These are phyloP conservation scores for Hevea brasiliensis DNA, from an alignment of 345 rosid genomes.

Conservation along the genomic window DNA sequence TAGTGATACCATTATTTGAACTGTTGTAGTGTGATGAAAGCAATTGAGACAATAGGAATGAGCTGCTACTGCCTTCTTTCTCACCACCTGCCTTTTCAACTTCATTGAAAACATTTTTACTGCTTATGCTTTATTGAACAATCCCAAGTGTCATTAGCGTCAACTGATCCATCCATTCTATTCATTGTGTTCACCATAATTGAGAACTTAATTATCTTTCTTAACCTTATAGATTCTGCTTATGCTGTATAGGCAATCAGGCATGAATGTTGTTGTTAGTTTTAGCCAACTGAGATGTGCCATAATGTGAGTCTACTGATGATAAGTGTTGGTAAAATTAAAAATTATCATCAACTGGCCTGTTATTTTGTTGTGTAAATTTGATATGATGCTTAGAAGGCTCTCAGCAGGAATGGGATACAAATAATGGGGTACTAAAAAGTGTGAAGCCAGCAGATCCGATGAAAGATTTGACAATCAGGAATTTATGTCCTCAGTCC, in stretches of 20 bases:
- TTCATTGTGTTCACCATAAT: no score
- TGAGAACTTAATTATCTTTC: no score
- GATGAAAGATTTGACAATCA: conserved; percentile 63
- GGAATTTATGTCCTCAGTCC: conserved; percentile 83
- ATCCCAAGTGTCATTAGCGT: no score
- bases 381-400: conserved; percentile 86
- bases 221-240: no score
- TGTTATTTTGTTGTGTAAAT: conserved; percentile 45
- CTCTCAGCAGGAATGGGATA: conserved; percentile 78
- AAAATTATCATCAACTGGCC: background rate
- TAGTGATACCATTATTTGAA: background rate
- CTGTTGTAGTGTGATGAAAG: background rate
- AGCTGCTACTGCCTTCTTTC: background rate
- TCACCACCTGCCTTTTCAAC: background rate
- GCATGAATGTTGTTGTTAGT: conserved; percentile 5
- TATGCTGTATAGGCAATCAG: background rate
- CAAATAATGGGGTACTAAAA: conserved; percentile 77
- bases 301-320: background rate
- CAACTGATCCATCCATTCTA: no score
- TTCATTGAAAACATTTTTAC: background rate
- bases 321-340: conserved; percentile 9
- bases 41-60: background rate
- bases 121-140: background rate
- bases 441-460: conserved; percentile 92
- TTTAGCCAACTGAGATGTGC: background rate